Percentiles rank a stretch among this genome's conserved stretches.
Evolutionary conservation across 768 basidiomycete species (phyloP).

Genomic region (Hypholoma sublateritium): DNA sequence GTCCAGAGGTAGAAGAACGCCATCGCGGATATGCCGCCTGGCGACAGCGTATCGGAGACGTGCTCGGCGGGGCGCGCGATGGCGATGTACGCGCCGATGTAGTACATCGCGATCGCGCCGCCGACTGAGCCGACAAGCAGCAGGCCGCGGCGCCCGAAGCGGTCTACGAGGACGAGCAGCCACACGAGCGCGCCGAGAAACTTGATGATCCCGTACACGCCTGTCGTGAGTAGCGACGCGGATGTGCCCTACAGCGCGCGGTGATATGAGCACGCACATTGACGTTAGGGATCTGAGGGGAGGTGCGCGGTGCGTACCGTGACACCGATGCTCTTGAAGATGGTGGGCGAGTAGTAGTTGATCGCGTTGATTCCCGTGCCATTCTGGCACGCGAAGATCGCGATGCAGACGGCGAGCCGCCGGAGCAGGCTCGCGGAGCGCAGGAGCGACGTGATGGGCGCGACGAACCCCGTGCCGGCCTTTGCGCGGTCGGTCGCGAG

Average conservation of each 20-base stretch:
- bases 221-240: slow-evolving; percentile 30
- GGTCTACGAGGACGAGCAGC: slow-evolving; percentile 41
- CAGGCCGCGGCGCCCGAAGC: slow-evolving; percentile 38
- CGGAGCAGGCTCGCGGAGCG: slow-evolving; percentile 24
- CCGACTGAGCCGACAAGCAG: slow-evolving; percentile 41
- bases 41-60: neutral
- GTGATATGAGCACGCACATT: neutral
- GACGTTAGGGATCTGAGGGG: neutral
- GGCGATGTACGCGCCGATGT: slow-evolving; percentile 44
- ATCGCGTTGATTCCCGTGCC: slow-evolving; percentile 43
- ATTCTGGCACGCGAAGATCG: slow-evolving; percentile 46
- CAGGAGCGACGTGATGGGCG: slow-evolving; percentile 31
- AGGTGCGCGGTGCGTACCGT: slow-evolving; percentile 33
- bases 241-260: neutral
- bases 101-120: slow-evolving; percentile 41
- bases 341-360: slow-evolving; percentile 34
- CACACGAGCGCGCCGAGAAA: slow-evolving; percentile 38
- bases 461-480: slow-evolving; percentile 30
- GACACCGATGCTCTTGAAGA: slow-evolving; percentile 48
- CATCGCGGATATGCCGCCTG: slow-evolving; percentile 13
- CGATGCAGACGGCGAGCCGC: slow-evolving; percentile 34
- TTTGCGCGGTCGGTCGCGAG: slow-evolving; percentile 30
- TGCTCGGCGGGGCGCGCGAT: slow-evolving; percentile 26
- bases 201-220: slow-evolving; percentile 51
- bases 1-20: slow-evolving; percentile 35